Evolutionary conservation across 148 eudicot genomes (phyloP), one percentile per base, ranked within the genome.

Genomic region (Mesembryanthemum crystallinum): DNA sequence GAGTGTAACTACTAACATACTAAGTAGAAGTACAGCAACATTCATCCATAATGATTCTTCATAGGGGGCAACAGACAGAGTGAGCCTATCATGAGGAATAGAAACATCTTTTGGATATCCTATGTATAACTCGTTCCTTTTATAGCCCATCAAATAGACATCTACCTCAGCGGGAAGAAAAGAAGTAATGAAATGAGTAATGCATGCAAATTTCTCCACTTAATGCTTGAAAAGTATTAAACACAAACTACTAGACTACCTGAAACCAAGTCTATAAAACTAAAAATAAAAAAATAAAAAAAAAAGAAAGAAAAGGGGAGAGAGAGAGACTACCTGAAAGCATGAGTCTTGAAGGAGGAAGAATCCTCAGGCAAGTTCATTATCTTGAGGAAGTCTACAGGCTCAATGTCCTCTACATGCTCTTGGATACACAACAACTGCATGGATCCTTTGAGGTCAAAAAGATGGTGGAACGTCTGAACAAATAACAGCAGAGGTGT

Each of bases 291-390:
- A n/a, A n/a, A n/a, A n/a, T n/a, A n/a, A n/a, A n/a, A n/a, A n/a
- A n/a, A n/a, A n/a, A n/a, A n/a, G n/a, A n/a, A n/a, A n/a, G n/a
- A n/a, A n/a, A n/a, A n/a, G n/a, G n/a, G n/a, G n/a, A n/a, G n/a
- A n/a, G n/a, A n/a, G n/a, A n/a, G n/a, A n/a, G n/a, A 39, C 43
- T 39, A 93, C 98, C 96, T 87, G 86, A 90, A 90, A 61, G 63
- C 73, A 68, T 95, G 89, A 10, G 91, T 87, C 69, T 83, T 76
- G 77, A 89, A 95, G 75, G 80, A 80, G 68, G 89, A 73, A 10
- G 94, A 88, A 81, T 92, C 96, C 66, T 89, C 91, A 35, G 92
- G 88, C 85, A 89, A 80, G 78, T 84, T 87, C 91, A 92, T 88
- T 73, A 92, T 74, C 78, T 80, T 69, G 25, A 90, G 81, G 73